These are phyloP conservation scores for Podaxis carcinomalis DNA, from an alignment of 768 basidiomycete species.

Conservation along the genomic window DNA sequence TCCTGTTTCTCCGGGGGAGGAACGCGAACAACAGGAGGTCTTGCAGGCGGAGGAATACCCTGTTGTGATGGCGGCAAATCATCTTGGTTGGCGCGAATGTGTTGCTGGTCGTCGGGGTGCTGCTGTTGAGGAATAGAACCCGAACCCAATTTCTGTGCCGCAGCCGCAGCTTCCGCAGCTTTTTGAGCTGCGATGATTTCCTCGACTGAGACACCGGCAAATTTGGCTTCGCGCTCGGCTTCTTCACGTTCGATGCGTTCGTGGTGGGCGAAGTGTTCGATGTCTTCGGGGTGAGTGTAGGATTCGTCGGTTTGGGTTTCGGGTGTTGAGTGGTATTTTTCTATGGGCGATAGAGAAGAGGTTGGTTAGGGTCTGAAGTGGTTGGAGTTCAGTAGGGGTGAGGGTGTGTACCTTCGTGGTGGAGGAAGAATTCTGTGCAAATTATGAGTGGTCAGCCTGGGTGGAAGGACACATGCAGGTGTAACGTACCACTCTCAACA, in stretches of 20 bases:
- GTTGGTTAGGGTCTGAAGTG: neutral
- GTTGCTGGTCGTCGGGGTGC: conserved; percentile 12
- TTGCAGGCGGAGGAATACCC: conserved; percentile 19
- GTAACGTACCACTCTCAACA: conserved; percentile 75
- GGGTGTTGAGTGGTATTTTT: conserved; percentile 91
- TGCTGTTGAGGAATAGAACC: conserved; percentile 11
- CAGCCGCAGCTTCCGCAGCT: conserved; percentile 16
- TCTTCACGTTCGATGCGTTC: conserved; percentile 81
- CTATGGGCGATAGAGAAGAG: conserved; percentile 29
- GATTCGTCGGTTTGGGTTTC: conserved; percentile 97
- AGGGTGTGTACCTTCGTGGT: conserved; percentile 80
- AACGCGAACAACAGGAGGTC: conserved; percentile 52
- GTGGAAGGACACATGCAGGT: neutral
- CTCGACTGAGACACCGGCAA: conserved; percentile 75
- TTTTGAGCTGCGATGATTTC: conserved; percentile 44
- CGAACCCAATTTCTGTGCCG: neutral
- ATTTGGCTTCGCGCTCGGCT: conserved; percentile 78
- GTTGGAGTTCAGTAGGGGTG: neutral
- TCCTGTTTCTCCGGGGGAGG: conserved; percentile 69
- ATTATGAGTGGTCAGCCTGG: neutral
- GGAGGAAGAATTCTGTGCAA: conserved; percentile 80
- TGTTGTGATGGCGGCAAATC: neutral
- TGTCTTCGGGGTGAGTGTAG: conserved; percentile 89
- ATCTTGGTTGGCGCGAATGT: neutral
- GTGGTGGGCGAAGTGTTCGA: conserved; percentile 90